Evolutionary conservation across 345 rosid species (phyloP).

Genomic region (Populus deltoides): DNA sequence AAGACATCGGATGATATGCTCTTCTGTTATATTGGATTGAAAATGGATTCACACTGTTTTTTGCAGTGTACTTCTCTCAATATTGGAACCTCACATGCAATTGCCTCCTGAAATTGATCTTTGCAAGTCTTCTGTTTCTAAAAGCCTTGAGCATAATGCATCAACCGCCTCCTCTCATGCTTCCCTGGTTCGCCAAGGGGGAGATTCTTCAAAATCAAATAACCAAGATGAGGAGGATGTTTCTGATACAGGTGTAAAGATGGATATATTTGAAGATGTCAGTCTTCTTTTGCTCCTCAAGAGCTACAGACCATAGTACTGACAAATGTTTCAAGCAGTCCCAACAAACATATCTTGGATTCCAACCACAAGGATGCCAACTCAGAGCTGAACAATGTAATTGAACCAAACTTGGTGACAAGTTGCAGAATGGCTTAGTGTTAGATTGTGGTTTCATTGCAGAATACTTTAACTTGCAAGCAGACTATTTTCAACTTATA

Average conservation of each 20-base stretch:
- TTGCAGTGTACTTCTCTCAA: slow-evolving; percentile 76
- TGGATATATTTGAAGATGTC: slow-evolving; percentile 54
- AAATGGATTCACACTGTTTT: slow-evolving; percentile 20
- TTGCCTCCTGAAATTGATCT: slow-evolving; percentile 75
- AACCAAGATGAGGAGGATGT: slow-evolving; percentile 46
- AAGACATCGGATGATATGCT: background rate
- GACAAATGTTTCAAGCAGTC: slow-evolving; percentile 32
- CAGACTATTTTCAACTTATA: slow-evolving; percentile 57
- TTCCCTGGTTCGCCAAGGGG: slow-evolving; percentile 26
- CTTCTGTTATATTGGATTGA: slow-evolving; percentile 1
- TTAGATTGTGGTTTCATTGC: slow-evolving; percentile 53
- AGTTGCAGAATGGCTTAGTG: slow-evolving; percentile 39
- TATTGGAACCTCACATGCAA: slow-evolving; percentile 69
- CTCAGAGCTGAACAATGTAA: slow-evolving; percentile 33
- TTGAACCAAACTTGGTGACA: slow-evolving; percentile 26
- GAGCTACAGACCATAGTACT: slow-evolving; percentile 51
- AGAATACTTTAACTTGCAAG: slow-evolving; percentile 64
- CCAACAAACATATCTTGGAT: slow-evolving; percentile 27
- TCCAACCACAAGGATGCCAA: slow-evolving; percentile 31
- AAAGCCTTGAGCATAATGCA: slow-evolving; percentile 39
- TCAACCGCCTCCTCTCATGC: slow-evolving; percentile 22
- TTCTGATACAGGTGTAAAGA: slow-evolving; percentile 43
- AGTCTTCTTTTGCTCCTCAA: slow-evolving; percentile 53
- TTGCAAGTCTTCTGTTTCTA: slow-evolving; percentile 47
- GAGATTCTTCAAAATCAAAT: slow-evolving; percentile 35